phyloP scores from a whole-genome alignment of 345 rosid species.

The Abelmoschus esculentus region DNA sequence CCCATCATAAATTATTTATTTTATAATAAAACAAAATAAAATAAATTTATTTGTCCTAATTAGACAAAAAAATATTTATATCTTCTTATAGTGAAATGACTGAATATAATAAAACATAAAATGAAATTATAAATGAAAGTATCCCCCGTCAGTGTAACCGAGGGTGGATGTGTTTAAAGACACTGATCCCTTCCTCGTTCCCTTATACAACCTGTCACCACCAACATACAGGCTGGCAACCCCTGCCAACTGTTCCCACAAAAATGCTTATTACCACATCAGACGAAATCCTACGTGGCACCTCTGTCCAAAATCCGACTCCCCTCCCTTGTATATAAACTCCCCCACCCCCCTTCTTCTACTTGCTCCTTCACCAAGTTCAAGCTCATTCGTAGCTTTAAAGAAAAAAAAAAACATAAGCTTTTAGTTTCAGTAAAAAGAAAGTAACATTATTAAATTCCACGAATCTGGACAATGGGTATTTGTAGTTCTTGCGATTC shows the following conservation, averaged over 20 bases:
- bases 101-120: background rate
- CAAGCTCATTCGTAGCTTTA: slow-evolving; percentile 2
- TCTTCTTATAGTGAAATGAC: too few species aligned
- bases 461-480: slow-evolving; percentile 43
- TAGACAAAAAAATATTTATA: too few species aligned
- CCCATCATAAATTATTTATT: too few species aligned
- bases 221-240: slow-evolving; percentile 58
- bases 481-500: slow-evolving; percentile 80
- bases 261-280: background rate
- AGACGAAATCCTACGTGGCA: slow-evolving; percentile 43
- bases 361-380: background rate
- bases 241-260: slow-evolving; percentile 18
- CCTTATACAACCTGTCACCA: slow-evolving; percentile 41
- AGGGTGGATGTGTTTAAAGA: slow-evolving; percentile 11
- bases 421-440: background rate
- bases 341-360: background rate
- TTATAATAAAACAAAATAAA: too few species aligned
- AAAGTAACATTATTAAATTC: background rate
- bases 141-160: slow-evolving; percentile 25
- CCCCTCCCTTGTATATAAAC: slow-evolving; percentile 6
- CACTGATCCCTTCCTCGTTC: background rate
- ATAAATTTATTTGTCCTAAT: too few species aligned
- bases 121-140: background rate
- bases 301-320: background rate
- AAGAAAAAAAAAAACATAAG: too few species aligned